Percentiles rank a stretch among this genome's conserved stretches.
Conservation (phyloP, 2,329 filamentous ascomycete species). For the Calonectria henricotiae region DNA sequence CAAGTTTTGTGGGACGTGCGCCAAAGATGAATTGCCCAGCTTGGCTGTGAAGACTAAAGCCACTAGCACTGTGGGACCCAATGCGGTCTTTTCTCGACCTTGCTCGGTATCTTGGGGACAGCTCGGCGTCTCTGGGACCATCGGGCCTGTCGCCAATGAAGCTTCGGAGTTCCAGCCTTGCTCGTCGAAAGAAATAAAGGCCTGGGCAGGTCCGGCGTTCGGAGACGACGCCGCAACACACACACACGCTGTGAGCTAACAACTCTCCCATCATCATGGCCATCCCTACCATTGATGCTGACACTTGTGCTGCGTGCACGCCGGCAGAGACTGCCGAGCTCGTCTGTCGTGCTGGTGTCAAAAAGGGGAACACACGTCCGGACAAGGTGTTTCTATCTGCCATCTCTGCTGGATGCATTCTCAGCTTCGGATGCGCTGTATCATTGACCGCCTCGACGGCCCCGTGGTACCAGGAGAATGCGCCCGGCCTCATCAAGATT, state of each 20-base stretch:
- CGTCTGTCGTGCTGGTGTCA: constrained; percentile 45
- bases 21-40: constrained; percentile 19
- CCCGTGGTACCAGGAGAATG: constrained; percentile 49
- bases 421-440: constrained; percentile 48
- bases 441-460: constrained; percentile 45
- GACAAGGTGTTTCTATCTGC: constrained; percentile 49
- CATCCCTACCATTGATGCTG: constrained; percentile 41
- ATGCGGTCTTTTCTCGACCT: constrained; percentile 38
- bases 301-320: constrained; percentile 45
- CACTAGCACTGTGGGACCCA: constrained; percentile 24
- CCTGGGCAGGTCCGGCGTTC: neutral
- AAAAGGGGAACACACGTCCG: constrained; percentile 40
- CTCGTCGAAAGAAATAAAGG: constrained; percentile 4
- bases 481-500: constrained; percentile 46
- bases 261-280: constrained; percentile 36
- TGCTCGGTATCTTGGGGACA: constrained; percentile 32
- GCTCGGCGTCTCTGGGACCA: constrained; percentile 16
- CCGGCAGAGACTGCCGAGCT: constrained; percentile 47
- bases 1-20: constrained; percentile 19
- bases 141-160: neutral
- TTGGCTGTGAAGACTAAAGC: constrained; percentile 21
- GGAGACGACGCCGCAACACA: neutral
- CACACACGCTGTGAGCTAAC: neutral
- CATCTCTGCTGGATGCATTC: constrained; percentile 45
- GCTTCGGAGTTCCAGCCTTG: neutral